Evolutionary conservation across 2,329 filamentous ascomycete species (phyloP).

Genomic region (Arthroderma uncinatum): DNA sequence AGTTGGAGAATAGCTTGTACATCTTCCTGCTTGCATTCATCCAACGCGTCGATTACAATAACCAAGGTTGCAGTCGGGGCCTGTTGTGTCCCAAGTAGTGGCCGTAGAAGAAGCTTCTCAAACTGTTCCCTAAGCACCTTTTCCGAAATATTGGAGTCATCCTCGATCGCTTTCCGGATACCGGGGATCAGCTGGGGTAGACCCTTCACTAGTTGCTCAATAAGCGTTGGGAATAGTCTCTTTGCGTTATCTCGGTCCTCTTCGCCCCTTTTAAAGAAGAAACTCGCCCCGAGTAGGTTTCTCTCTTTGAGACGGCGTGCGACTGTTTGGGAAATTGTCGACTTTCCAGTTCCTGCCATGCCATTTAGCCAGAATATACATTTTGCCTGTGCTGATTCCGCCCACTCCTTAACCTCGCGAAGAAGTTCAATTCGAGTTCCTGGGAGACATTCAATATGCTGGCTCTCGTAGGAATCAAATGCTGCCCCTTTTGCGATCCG

Average conservation of each 20-base stretch:
- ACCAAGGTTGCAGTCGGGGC: neutral
- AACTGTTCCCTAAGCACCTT: conserved; percentile 21
- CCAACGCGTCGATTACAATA: conserved; percentile 10
- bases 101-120: conserved; percentile 18
- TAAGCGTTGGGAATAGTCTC: conserved; percentile 21
- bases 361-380: conserved; percentile 26
- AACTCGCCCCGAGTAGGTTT: conserved; percentile 20
- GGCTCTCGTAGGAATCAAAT: conserved; percentile 7
- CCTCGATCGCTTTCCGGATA: conserved; percentile 17
- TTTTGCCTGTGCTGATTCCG: conserved; percentile 8
- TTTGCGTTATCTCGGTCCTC: conserved; percentile 16
- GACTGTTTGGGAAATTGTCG: conserved; percentile 10
- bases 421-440: conserved; percentile 18
- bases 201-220: neutral
- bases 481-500: conserved; percentile 3
- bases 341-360: conserved; percentile 20
- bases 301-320: conserved; percentile 12
- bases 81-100: conserved; percentile 11
- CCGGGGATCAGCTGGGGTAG: neutral
- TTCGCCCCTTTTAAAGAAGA: conserved; percentile 23
- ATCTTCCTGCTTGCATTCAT: conserved; percentile 8
- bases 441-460: conserved; percentile 13
- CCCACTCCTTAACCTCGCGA: conserved; percentile 17
- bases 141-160: conserved; percentile 19
- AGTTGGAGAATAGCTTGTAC: conserved; percentile 1